phyloP scores from a whole-genome alignment of 2,329 filamentous ascomycete genomes.

The Pyricularia sp. region DNA sequence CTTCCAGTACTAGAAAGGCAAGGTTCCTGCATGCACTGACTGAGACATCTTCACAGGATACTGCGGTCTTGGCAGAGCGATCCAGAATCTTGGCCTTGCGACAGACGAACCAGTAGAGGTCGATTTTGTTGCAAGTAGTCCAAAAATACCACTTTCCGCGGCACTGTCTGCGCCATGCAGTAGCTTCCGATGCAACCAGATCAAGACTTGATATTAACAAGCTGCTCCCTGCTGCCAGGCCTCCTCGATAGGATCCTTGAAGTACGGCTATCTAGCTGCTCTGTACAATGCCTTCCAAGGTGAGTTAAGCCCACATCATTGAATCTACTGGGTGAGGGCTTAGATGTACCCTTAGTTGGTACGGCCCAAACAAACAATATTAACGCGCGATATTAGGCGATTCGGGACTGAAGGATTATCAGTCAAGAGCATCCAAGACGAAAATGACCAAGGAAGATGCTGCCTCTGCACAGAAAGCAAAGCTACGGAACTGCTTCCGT shows the following conservation, averaged over 20 bases:
- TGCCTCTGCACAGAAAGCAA: slow-evolving; percentile 12
- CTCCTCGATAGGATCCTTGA: slow-evolving; percentile 71
- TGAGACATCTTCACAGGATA: slow-evolving; percentile 39
- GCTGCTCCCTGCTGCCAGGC: slow-evolving; percentile 29
- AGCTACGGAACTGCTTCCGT: slow-evolving; percentile 40
- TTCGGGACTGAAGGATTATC: slow-evolving; percentile 31
- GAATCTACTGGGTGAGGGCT: not conserved
- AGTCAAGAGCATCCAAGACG: slow-evolving; percentile 20
- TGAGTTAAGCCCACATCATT: slow-evolving; percentile 14
- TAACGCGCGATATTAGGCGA: slow-evolving; percentile 19
- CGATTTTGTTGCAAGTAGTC: slow-evolving; percentile 53
- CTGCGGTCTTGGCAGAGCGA: slow-evolving; percentile 55
- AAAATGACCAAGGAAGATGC: slow-evolving; percentile 15
- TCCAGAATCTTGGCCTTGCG: slow-evolving; percentile 49
- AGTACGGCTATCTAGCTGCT: slow-evolving; percentile 47
- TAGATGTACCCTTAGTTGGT: not conserved
- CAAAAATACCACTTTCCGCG: not conserved
- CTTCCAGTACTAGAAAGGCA: not conserved
- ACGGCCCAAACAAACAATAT: not conserved
- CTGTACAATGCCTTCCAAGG: slow-evolving; percentile 44
- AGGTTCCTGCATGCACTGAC: slow-evolving; percentile 6
- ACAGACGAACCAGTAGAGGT: slow-evolving; percentile 45
- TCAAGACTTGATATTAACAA: not conserved
- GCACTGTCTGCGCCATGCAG: not conserved
- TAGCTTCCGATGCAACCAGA: not conserved